Conservation (phyloP, 345 rosid genomes). For the Rhodamnia rubescens region DNA sequence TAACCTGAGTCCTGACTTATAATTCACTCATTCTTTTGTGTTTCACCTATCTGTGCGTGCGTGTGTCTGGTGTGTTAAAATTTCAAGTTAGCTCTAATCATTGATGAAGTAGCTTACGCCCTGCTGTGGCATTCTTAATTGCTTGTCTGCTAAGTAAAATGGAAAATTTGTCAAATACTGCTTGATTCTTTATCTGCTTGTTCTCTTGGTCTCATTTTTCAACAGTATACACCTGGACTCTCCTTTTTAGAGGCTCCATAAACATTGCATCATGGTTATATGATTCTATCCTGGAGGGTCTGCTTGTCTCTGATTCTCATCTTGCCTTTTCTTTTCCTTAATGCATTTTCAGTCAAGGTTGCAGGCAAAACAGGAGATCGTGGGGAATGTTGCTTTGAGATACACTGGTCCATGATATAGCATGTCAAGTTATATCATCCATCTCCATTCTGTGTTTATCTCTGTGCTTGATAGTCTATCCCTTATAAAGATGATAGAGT, state of each 20-base stretch:
- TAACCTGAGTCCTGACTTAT: too few species aligned
- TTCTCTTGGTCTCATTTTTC: neutral
- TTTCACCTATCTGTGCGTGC: neutral
- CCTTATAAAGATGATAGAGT: neutral
- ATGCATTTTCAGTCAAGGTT: conserved; percentile 42
- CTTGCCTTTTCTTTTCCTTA: neutral
- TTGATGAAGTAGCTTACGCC: neutral
- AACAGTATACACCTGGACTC: neutral
- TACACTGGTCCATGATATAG: conserved; percentile 34
- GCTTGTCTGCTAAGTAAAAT: neutral
- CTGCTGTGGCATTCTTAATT: neutral
- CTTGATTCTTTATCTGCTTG: neutral
- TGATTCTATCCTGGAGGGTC: neutral
- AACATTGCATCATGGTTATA: neutral
- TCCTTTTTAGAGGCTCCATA: neutral
- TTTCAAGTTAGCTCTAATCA: neutral
- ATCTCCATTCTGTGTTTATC: neutral
- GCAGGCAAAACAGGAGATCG: conserved; percentile 69
- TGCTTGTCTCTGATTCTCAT: neutral
- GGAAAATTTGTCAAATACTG: neutral
- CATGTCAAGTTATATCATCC: neutral
- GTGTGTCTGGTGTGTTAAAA: neutral
- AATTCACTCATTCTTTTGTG: neutral
- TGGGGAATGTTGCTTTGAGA: conserved; percentile 41
- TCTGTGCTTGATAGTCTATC: neutral